Conservation (phyloP, 331 rosid species). For the Ulmus americana region DNA sequence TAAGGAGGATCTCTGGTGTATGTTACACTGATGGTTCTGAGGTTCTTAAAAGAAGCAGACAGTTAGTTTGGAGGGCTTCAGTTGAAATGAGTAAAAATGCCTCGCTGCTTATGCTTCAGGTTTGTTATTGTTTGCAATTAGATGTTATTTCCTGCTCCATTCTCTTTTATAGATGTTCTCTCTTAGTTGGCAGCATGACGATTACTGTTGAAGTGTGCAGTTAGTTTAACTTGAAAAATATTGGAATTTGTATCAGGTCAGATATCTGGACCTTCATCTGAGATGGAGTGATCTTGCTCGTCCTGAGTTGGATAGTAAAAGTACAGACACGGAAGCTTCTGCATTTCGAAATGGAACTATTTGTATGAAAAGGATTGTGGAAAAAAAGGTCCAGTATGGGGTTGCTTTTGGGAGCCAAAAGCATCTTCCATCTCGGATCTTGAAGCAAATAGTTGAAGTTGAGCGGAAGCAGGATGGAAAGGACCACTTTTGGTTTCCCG, state of each 20-base stretch:
- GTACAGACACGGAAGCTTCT: conserved; percentile 82
- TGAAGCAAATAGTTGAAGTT: conserved; percentile 67
- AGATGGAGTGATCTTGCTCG: conserved; percentile 93
- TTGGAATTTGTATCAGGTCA: conserved; percentile 63
- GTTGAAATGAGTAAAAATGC: conserved; percentile 81
- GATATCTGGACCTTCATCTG: conserved; percentile 69
- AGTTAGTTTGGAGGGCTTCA: conserved; percentile 79
- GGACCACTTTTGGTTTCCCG: conserved; percentile 77
- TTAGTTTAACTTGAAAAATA: conserved; percentile 18
- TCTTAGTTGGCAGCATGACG: conserved; percentile 6
- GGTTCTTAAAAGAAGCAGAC: conserved; percentile 79
- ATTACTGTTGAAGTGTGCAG: conserved; percentile 17
- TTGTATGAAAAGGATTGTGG: conserved; percentile 55
- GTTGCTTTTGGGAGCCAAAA: conserved; percentile 82
- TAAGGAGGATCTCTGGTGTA: conserved; percentile 57
- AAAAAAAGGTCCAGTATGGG: conserved; percentile 52
- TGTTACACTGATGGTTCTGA: conserved; percentile 69
- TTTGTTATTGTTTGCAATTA: conserved; percentile 23
- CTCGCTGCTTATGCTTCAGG: conserved; percentile 95
- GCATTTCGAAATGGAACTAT: conserved; percentile 79
- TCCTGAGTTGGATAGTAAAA: conserved; percentile 84
- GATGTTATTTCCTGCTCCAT: background rate
- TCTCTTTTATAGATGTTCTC: conserved; percentile 11
- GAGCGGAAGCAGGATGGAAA: conserved; percentile 56
- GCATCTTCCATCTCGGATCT: conserved; percentile 87